A percentile compares a stretch with the other conserved stretches of the same genome.
Conservation (phyloP, 1,284 basidiomycete species). For the Marasmius sp. region DNA sequence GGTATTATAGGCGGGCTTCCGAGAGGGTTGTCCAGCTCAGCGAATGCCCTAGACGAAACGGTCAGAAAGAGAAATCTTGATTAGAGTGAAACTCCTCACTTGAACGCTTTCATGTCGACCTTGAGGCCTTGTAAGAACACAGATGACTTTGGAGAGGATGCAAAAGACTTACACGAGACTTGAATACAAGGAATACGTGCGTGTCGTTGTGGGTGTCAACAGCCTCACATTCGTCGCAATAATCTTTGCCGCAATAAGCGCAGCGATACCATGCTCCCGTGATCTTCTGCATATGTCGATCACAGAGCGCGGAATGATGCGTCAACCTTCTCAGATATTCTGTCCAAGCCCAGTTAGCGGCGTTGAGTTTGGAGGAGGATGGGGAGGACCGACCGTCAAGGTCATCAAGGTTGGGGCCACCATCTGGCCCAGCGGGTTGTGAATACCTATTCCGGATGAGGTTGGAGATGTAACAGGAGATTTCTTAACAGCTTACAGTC, state of each 20-base stretch:
- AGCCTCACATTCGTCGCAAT: conserved; percentile 77
- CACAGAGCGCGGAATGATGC: conserved; percentile 71
- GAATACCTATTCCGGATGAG: conserved; percentile 49
- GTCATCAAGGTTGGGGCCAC: conserved; percentile 40
- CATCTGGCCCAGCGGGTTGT: conserved; percentile 60
- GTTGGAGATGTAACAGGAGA: too few species aligned
- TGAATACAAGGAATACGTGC: conserved; percentile 86
- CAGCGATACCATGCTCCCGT: conserved; percentile 86
- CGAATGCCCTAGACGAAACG: conserved; percentile 44
- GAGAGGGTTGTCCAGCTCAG: conserved; percentile 56
- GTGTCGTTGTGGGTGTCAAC: conserved; percentile 78
- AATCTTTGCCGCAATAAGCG: conserved; percentile 80
- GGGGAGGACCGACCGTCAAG: conserved; percentile 52
- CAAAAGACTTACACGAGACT: conserved; percentile 58
- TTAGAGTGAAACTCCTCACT: conserved; percentile 35
- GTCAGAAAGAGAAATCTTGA: background rate
- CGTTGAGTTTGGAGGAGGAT: background rate
- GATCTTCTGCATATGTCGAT: conserved; percentile 74
- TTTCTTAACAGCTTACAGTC: conserved; percentile 46
- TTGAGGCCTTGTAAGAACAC: conserved; percentile 21
- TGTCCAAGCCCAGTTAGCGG: conserved; percentile 24
- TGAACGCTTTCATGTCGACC: conserved; percentile 62
- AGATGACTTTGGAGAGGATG: background rate
- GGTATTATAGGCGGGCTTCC: conserved; percentile 57
- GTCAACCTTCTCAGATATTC: conserved; percentile 69